Evolutionary conservation across 2,329 filamentous ascomycete genomes (phyloP).

Genomic region (Aspergillus sp.): DNA sequence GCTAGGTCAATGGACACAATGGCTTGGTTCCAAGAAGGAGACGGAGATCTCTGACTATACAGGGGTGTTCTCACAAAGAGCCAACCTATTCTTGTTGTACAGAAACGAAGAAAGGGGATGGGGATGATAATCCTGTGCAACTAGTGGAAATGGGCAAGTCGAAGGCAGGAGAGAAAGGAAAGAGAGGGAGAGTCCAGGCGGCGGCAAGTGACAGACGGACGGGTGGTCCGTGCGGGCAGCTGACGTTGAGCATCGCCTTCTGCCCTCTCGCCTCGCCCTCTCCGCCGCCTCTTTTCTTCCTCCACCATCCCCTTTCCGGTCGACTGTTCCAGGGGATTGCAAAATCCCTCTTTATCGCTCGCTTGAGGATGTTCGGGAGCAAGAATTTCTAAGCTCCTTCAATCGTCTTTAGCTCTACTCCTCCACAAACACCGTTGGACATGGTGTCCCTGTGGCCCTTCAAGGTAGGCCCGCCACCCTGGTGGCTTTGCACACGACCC

Average conservation of each 20-base stretch:
- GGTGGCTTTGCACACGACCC: background rate
- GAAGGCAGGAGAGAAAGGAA: too few species aligned
- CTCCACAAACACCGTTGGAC: background rate
- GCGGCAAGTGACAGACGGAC: background rate
- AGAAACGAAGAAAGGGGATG: too few species aligned
- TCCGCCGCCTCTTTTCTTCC: background rate
- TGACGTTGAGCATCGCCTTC: background rate
- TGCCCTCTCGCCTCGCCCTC: background rate
- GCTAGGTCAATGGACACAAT: too few species aligned
- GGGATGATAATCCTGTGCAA: too few species aligned
- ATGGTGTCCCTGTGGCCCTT: slow-evolving; percentile 90
- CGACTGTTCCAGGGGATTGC: background rate
- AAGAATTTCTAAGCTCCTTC: background rate
- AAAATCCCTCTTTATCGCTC: background rate
- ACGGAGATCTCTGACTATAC: background rate
- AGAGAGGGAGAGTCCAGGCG: too few species aligned
- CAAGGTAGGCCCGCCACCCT: slow-evolving; percentile 56
- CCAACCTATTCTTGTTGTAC: too few species aligned
- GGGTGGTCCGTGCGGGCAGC: background rate
- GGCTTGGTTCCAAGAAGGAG: background rate
- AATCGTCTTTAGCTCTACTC: background rate
- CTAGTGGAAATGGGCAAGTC: too few species aligned
- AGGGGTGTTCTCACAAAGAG: background rate
- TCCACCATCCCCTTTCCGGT: background rate
- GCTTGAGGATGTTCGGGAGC: background rate